Base-by-base conservation (phyloP, 495 filamentous ascomycete species). In the Venustampulla echinocandica region DNA sequence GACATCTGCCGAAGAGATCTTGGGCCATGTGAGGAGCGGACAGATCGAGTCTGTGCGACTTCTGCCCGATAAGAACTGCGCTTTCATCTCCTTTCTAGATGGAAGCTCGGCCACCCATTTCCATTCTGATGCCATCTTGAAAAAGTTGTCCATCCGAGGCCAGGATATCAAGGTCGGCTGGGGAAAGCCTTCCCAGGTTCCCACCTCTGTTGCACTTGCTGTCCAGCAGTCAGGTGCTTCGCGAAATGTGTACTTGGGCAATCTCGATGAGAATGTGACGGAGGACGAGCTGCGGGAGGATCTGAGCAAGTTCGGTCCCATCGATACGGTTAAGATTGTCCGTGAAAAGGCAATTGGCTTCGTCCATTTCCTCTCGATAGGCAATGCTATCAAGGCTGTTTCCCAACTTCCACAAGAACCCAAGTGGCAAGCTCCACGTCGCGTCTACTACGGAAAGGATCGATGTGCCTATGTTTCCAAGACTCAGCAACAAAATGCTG, bases 141-240 rank as follows among this genome's bases (percentile, higher is more conserved):
- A 98, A 74, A 97, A 97, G 69, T 77, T 98, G 56, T 85, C 90
- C 49, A 92, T 98, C 68, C 85, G 90, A 62, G 93, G 93, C 17
- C 92, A 97, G 64, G 92, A 98, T 65, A 95, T 98, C 74, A 98
- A 98, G 75, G 85, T 98, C 55, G 92, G 92, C 53, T 98, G 92
- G 92, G 92, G 92, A 21, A 98, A 98, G 64, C 90, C 92, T 10
- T 96, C 93, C 9, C 93, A 94, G 69, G 93, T 98, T 3, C 92
- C 92, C 2, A 96, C 92, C 2, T 97, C 93, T 15, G 92, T 98
- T 36, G 88, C 90, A 11, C 72, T 97, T 43, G 87, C 93, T 15
- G 92, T 97, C 19, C 92, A 98, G 65, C 92, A 98, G 67, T 95
- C 88, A 2, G 90, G 90, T 23, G 92, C 92, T 13, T 97, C 93